Conservation (phyloP, 2,329 filamentous ascomycete species). For the Colletotrichum zoysiae region DNA sequence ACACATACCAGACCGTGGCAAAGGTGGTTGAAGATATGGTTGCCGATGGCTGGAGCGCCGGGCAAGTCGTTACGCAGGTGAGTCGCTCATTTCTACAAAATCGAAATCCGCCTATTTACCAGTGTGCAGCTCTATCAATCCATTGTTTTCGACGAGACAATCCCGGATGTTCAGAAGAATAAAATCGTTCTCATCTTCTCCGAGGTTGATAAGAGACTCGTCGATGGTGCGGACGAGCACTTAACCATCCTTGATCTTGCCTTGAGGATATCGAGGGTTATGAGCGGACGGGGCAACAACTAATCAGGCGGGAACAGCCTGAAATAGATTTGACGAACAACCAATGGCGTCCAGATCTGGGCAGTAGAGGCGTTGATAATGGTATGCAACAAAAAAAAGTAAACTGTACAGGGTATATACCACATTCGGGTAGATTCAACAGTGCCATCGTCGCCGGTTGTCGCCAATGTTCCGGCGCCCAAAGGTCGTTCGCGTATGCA, state of each 20-base stretch:
- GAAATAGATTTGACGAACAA: slow-evolving; percentile 15
- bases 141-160: slow-evolving; percentile 85
- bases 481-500: too few relatives aligned
- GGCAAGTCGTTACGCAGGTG: slow-evolving; percentile 86
- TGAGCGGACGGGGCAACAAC: slow-evolving; percentile 60
- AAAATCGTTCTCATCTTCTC: slow-evolving; percentile 91
- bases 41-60: slow-evolving; percentile 96
- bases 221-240: slow-evolving; percentile 96
- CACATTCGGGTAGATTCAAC: too few relatives aligned
- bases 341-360: slow-evolving; percentile 28
- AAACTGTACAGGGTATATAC: slow-evolving; percentile 32
- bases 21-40: slow-evolving; percentile 90
- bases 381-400: slow-evolving; percentile 4
- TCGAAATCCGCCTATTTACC: slow-evolving; percentile 24
- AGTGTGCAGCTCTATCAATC: slow-evolving; percentile 78
- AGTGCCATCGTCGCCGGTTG: too few relatives aligned
- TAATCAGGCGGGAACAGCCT: slow-evolving; percentile 29
- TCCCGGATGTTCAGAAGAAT: slow-evolving; percentile 89
- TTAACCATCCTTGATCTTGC: slow-evolving; percentile 88
- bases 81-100: slow-evolving; percentile 42
- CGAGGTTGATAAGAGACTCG: slow-evolving; percentile 91
- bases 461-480: too few relatives aligned
- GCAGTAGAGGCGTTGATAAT: slow-evolving; percentile 29
- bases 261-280: slow-evolving; percentile 81
- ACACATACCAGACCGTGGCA: slow-evolving; percentile 80